These are phyloP conservation scores for Fusarium abutilonis DNA, from an alignment of 2,329 filamentous ascomycete species.

Conservation along the genomic window DNA sequence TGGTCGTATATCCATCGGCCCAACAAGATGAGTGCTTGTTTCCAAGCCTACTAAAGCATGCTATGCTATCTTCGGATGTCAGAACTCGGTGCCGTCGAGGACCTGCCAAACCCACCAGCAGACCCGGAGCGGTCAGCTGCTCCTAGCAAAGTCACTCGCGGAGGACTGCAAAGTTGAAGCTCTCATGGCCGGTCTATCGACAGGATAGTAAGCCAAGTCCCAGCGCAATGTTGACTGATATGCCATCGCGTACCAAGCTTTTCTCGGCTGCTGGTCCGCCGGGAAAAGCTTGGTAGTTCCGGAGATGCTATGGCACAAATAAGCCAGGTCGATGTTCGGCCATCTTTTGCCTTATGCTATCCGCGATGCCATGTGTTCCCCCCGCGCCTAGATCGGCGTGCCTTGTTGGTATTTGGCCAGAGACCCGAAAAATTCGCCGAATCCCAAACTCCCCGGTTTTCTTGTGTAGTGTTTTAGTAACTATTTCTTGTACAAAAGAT, in stretches of 20 bases:
- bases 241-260: conserved; percentile 31
- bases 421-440: conserved; percentile 37
- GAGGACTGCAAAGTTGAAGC: conserved; percentile 1
- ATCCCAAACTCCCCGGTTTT: conserved; percentile 8
- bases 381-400: conserved; percentile 38
- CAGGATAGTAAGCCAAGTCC: conserved; percentile 9
- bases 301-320: conserved; percentile 37
- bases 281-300: conserved; percentile 35
- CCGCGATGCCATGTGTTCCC: conserved; percentile 40
- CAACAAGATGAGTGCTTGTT: conserved; percentile 40
- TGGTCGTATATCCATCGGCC: conserved; percentile 33
- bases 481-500: conserved; percentile 8
- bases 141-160: conserved; percentile 1
- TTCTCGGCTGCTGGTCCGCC: conserved; percentile 36
- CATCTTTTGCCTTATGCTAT: conserved; percentile 35
- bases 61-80: conserved; percentile 27
- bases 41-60: conserved; percentile 25
- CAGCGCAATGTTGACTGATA: conserved; percentile 21
- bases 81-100: conserved; percentile 31
- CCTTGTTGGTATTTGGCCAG: conserved; percentile 20
- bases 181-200: neutral
- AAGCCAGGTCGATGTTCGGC: conserved; percentile 34
- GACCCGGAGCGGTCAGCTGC: conserved; percentile 9
- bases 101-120: conserved; percentile 15
- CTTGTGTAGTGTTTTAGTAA: neutral